Base-by-base conservation (phyloP, 1,284 basidiomycete genomes). In the Boletus semigastroideus region DNA sequence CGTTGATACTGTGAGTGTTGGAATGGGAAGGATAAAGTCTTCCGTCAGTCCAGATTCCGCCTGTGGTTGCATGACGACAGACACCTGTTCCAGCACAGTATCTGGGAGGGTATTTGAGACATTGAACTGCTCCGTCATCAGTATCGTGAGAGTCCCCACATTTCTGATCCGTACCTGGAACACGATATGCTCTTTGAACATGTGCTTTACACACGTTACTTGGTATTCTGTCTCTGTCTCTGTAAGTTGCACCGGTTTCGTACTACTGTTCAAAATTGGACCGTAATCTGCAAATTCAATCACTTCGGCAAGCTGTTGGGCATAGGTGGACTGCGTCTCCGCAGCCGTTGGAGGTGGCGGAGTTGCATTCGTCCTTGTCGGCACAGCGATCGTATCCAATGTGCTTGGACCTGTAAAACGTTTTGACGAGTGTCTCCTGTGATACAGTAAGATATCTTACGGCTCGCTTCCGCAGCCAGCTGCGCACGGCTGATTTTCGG, bases 191-290 rank as follows among this genome's bases (percentile, higher is more conserved):
- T 94, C 92, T 69, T 87, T 88, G 83, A 94, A 99, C 50, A 98
- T 83, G 71, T 99, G 97, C 77, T 98, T 99, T 72, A 98, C 92
- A 59, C 91, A 94, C 14, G 90, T 86, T 51, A 98, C 96, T 62
- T 97, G 94, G 69, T 99, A 99, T 74, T 99, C 97, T 8, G 95
- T 99, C 74, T 98, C 97, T 67, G 83, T 88, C 75, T 99, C 97
- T 28, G 97, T 99, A 54, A 99, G 86, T 62, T 90, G 90, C 30
- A 82, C 75, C 8, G 90, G 87, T 66, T 87, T 92, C 45, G 80
- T 61, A 54, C 87, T 92, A 76, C 93, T 97, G 74, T 90, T 93
- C 66, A 97, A 80, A 44, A 97, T 84, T 43, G 87, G 73, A 5
- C 96, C 97, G 71, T 98, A 99, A 17, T 78, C 74, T 13, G 83